phyloP scores from a whole-genome alignment of 108 stramenopile genomes.

The Skeletonema tropicum region DNA sequence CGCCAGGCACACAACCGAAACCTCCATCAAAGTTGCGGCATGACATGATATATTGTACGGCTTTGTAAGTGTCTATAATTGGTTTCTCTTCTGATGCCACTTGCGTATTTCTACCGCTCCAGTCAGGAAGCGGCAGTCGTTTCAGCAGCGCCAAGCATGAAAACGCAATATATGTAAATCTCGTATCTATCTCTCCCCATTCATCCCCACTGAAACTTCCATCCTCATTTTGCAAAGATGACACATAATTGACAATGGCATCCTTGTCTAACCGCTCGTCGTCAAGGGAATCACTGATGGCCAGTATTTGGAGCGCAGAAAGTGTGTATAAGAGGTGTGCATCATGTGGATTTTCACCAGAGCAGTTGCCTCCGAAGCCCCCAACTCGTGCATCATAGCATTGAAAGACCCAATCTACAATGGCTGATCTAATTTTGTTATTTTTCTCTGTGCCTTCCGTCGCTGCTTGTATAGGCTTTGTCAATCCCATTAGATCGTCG shows the following conservation, averaged over 20 bases:
- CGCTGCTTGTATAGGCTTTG: background rate
- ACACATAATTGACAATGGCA: conserved; percentile 73
- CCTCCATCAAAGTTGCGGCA: conserved; percentile 98
- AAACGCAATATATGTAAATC: conserved; percentile 98
- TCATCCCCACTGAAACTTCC: conserved; percentile 96
- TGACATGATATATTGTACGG: conserved; percentile 75
- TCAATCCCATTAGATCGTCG: conserved; percentile 60
- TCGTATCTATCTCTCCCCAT: conserved; percentile 98
- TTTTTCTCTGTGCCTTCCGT: conserved; percentile 24
- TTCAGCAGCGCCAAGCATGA: conserved; percentile 83
- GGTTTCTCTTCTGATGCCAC: conserved; percentile 15
- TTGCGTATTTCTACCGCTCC: background rate
- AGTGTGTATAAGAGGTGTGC: conserved; percentile 97
- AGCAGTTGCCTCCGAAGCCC: conserved; percentile 94
- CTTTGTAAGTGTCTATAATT: conserved; percentile 66
- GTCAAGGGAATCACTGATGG: conserved; percentile 70
- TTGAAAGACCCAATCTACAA: conserved; percentile 92
- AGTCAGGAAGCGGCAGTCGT: conserved; percentile 31
- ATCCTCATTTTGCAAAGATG: conserved; percentile 89
- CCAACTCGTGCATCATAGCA: conserved; percentile 83
- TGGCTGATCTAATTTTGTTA: conserved; percentile 43
- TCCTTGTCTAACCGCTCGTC: conserved; percentile 62
- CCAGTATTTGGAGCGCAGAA: conserved; percentile 96
- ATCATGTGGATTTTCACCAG: conserved; percentile 78
- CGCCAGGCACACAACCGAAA: conserved; percentile 94